phyloP scores from a whole-genome alignment of 2,329 filamentous ascomycete genomes.

The Alternaria triticimaculans region DNA sequence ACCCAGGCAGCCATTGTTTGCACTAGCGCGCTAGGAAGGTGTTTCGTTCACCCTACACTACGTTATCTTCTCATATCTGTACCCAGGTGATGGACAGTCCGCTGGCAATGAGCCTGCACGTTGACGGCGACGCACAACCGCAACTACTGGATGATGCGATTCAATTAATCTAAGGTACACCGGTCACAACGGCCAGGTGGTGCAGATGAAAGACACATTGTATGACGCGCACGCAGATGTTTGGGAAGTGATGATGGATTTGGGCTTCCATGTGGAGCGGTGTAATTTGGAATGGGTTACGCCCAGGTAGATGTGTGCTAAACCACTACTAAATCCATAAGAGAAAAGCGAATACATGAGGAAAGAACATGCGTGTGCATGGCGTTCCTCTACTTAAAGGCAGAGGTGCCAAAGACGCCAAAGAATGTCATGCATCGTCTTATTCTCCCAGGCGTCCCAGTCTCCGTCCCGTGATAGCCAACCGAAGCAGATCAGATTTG shows the following conservation, averaged over 20 bases:
- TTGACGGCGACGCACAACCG: background rate
- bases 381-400: accelerated
- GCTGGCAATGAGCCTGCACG: background rate
- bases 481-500: no score
- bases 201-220: background rate
- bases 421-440: background rate
- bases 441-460: no score
- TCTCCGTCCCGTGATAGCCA: no score
- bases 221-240: accelerated
- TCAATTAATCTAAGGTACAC: accelerated
- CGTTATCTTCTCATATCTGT: background rate
- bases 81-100: background rate
- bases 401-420: background rate
- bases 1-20: background rate
- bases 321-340: no score
- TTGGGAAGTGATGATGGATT: background rate
- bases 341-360: no score
- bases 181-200: background rate
- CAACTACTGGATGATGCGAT: background rate
- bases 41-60: background rate
- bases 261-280: background rate
- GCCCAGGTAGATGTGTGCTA: background rate
- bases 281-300: background rate
- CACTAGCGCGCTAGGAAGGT: background rate
- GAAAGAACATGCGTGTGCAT: background rate